Evolutionary conservation across 257 asterid species (phyloP), one percentile per base, ranked within the genome.

Genomic region (Anisodus tanguticus): DNA sequence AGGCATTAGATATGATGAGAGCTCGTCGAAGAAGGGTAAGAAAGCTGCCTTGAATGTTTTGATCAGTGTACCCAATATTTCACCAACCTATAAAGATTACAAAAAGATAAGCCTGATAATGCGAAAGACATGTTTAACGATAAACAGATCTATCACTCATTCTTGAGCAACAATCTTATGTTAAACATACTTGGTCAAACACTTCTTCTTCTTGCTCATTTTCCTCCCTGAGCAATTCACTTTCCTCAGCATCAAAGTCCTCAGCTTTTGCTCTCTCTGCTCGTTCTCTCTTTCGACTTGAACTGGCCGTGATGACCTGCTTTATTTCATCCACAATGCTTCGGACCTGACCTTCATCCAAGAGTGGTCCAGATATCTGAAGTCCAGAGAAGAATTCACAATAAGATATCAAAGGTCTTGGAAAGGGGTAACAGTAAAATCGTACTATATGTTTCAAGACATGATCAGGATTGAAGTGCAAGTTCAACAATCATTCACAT

Each of bases 121-220:
- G 79, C 13, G 39, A 71, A 45, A 71, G 37, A 45, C 39, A 71
- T 71, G 39, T 71, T 43, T 45, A 71, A 19, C 1, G 10, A 49
- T 45, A 71, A 45, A 71, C 37, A 8, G 35, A 71, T n/a, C 58
- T 9, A 71, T 9, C 79, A 2, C 9, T 43, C 58, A n/a, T 71
- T n/a, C 37, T 71, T 71, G 57, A 71, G 58, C 53, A 9, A 43
- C 58, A 71, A n/a, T 71, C 58, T 51, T 17, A 55, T 11, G 80
- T 45, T 80, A 66, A 78, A 89, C 95, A 78, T 83, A 95, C 99
- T 92, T 97, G 98, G 84, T 95, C 98, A 90, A 97, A 97, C 68
- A 97, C 98, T 89, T 93, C 98, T 90, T 97, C 99, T 88, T 97
- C 99, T 89, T 93, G 99, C 91, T 97, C 99, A 71, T 95, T 93